Percentiles rank a stretch among this genome's conserved stretches.
These are phyloP conservation scores for Chaetoceros tenuissimus DNA, from an alignment of 108 stramenopile genomes.

Conservation along the genomic window DNA sequence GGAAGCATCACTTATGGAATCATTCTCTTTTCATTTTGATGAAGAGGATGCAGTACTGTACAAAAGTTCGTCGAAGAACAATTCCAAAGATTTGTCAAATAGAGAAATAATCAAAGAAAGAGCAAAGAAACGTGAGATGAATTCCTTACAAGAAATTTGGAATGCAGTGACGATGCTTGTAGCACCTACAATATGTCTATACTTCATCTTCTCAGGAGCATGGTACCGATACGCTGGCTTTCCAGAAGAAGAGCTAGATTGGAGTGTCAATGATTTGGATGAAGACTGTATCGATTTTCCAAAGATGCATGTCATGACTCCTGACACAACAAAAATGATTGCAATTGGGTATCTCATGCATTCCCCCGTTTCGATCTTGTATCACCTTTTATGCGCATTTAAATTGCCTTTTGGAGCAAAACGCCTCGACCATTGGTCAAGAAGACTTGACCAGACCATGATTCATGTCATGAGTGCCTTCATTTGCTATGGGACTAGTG, in stretches of 20 bases:
- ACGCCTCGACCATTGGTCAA: conserved; percentile 67
- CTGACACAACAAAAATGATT: conserved; percentile 33
- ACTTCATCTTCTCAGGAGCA: conserved; percentile 43
- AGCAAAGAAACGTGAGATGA: conserved; percentile 48
- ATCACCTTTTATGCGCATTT: conserved; percentile 52
- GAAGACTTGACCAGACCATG: conserved; percentile 71
- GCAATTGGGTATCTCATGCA: conserved; percentile 45
- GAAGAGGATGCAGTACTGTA: too few species aligned
- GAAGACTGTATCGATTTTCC: conserved; percentile 35
- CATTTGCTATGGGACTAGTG: conserved; percentile 54
- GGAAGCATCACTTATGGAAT: too few species aligned
- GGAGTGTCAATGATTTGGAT: conserved; percentile 13
- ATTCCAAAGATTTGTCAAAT: too few species aligned
- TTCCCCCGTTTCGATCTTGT: conserved; percentile 57
- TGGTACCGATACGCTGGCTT: conserved; percentile 29
- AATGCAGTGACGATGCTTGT: conserved; percentile 72
- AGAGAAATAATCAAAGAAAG: not conserved
- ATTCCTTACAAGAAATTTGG: conserved; percentile 56
- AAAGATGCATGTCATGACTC: conserved; percentile 52
- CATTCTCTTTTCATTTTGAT: too few species aligned
- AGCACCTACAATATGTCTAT: conserved; percentile 33
- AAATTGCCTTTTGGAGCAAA: conserved; percentile 22
- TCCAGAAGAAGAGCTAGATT: conserved; percentile 13
- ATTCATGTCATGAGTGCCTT: conserved; percentile 59
- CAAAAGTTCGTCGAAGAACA: too few species aligned